A percentile compares a stretch with the other conserved stretches of the same genome.
phyloP scores from a whole-genome alignment of 768 basidiomycete species.

The Kwoniella heveanensis region DNA sequence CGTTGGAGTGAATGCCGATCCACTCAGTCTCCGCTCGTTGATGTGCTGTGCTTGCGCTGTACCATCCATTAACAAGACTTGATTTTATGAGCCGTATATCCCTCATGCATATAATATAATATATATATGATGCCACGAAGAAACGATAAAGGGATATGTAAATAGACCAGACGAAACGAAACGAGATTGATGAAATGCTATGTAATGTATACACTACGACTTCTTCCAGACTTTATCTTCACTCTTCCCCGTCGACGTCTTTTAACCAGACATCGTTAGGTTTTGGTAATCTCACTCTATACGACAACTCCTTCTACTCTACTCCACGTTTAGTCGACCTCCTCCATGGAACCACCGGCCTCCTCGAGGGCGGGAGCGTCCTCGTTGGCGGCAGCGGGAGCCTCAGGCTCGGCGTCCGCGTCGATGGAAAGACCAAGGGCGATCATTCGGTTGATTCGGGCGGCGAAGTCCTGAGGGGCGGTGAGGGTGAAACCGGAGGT shows the following conservation, averaged over 20 bases:
- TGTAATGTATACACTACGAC: conserved; percentile 22
- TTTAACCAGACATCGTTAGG: too few relatives aligned
- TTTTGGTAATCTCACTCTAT: background rate
- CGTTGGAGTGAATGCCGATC: too few relatives aligned
- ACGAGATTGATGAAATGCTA: conserved; percentile 14
- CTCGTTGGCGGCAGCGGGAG: conserved; percentile 57
- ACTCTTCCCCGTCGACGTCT: background rate
- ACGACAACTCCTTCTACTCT: background rate
- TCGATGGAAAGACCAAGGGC: conserved; percentile 62
- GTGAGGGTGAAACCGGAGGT: conserved; percentile 78
- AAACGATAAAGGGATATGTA: conserved; percentile 9
- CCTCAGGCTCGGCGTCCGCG: conserved; percentile 71
- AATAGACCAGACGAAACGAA: background rate
- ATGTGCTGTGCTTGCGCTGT: background rate
- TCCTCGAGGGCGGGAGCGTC: conserved; percentile 56
- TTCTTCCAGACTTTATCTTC: background rate
- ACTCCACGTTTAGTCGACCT: conserved; percentile 63
- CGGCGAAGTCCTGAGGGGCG: conserved; percentile 89
- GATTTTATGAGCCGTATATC: background rate
- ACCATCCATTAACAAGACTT: too few relatives aligned
- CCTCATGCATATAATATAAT: too few relatives aligned
- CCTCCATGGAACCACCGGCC: conserved; percentile 71
- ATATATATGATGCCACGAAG: conserved; percentile 24
- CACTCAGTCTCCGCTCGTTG: too few relatives aligned
- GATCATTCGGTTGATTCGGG: conserved; percentile 98